Conservation (phyloP, 2,329 filamentous ascomycete species). For the Penicillium carneum region DNA sequence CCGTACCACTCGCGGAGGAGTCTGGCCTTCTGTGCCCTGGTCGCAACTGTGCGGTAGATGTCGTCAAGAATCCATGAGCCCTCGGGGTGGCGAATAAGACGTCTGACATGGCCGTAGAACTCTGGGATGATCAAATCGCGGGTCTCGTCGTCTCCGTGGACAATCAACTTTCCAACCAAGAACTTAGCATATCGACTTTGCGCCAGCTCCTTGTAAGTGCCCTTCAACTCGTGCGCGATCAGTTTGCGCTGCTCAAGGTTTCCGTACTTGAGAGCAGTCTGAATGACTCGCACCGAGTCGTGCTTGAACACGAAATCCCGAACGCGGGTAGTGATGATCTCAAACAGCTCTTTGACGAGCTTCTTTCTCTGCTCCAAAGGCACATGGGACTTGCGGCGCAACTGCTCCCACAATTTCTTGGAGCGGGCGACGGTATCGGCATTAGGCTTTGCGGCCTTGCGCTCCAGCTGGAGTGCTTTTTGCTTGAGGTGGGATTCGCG, state of each 20-base stretch:
- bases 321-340: slow-evolving; percentile 87
- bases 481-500: slow-evolving; percentile 93
- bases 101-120: slow-evolving; percentile 91
- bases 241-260: slow-evolving; percentile 81
- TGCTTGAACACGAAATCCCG: slow-evolving; percentile 98
- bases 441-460: slow-evolving; percentile 90
- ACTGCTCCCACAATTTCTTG: slow-evolving; percentile 95
- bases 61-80: slow-evolving; percentile 98
- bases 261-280: slow-evolving; percentile 96
- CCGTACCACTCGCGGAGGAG: slow-evolving; percentile 96
- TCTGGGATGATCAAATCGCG: slow-evolving; percentile 88
- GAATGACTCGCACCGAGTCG: slow-evolving; percentile 93
- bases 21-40: slow-evolving; percentile 81
- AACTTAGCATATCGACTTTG: slow-evolving; percentile 99
- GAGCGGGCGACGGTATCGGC: slow-evolving; percentile 86
- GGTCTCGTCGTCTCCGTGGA: slow-evolving; percentile 87
- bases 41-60: slow-evolving; percentile 88
- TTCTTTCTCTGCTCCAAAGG: slow-evolving; percentile 85
- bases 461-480: slow-evolving; percentile 83
- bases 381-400: slow-evolving; percentile 92
- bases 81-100: slow-evolving; percentile 93
- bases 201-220: slow-evolving; percentile 81
- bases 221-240: slow-evolving; percentile 86
- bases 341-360: slow-evolving; percentile 87
- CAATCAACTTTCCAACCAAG: slow-evolving; percentile 90